These are phyloP conservation scores for Trichoderma reesei DNA, from an alignment of 495 filamentous ascomycete genomes.

Conservation along the genomic window DNA sequence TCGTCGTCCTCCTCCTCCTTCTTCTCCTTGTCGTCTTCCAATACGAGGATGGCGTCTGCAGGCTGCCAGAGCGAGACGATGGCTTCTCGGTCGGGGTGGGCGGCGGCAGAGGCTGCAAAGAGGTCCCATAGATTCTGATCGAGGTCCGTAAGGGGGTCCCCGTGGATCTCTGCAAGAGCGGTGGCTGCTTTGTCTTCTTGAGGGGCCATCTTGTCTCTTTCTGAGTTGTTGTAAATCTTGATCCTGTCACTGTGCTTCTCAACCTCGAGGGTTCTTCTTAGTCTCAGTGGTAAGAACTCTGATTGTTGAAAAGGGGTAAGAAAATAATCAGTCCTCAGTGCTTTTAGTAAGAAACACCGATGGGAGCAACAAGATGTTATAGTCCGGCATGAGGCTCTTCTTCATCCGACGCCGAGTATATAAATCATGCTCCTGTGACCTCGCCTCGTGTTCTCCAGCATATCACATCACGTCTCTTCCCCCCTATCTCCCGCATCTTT, in stretches of 20 bases:
- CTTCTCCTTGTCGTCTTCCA: too few species aligned
- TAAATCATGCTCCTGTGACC: too few species aligned
- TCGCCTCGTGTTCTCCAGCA: too few species aligned
- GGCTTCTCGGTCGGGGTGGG: conserved; percentile 13
- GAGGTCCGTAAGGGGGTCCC: conserved; percentile 11
- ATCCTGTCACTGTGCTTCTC: too few species aligned
- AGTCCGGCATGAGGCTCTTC: not conserved
- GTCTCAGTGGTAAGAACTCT: not conserved
- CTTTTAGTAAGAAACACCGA: not conserved
- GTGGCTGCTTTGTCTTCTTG: not conserved
- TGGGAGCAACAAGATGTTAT: not conserved
- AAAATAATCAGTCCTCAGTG: not conserved
- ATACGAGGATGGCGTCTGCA: not conserved
- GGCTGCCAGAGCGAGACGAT: conserved; percentile 18
- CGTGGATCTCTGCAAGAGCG: conserved; percentile 12
- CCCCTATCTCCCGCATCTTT: not conserved
- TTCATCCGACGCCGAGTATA: too few species aligned
- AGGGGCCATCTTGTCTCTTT: not conserved
- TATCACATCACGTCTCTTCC: too few species aligned
- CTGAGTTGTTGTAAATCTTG: too few species aligned
- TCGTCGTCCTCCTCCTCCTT: too few species aligned
- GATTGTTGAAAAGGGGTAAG: not conserved
- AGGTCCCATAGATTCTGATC: conserved; percentile 15
- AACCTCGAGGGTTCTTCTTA: too few species aligned
- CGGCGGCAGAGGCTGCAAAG: conserved; percentile 10